A percentile compares a stretch with the other conserved stretches of the same genome.
phyloP scores from a whole-genome alignment of 2,329 filamentous ascomycete species.

The Paecilomyces dactylethromorphus region DNA sequence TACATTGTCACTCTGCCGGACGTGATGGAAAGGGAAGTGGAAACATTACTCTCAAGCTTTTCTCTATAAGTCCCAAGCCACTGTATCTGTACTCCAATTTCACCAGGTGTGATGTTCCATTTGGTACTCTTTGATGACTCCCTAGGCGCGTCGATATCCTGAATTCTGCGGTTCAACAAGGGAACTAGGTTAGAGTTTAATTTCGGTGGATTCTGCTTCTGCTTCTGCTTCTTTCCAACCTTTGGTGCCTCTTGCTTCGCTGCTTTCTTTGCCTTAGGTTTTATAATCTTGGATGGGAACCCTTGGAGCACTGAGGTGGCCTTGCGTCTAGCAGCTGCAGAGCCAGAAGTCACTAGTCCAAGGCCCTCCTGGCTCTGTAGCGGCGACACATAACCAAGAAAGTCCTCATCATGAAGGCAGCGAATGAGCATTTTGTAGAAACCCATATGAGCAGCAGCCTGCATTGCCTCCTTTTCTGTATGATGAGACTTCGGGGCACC shows the following conservation, averaged over 20 bases:
- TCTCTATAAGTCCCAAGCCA: conserved; percentile 3
- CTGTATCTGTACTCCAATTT: conserved; percentile 9
- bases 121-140: conserved; percentile 6
- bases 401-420: conserved; percentile 2
- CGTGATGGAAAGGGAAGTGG: background rate
- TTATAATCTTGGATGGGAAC: background rate
- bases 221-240: background rate
- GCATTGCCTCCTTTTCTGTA: conserved; percentile 18
- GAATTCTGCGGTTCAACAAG: conserved; percentile 11
- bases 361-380: background rate
- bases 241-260: background rate
- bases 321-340: background rate
- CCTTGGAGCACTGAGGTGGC: background rate
- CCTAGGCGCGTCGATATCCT: conserved; percentile 4
- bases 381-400: conserved; percentile 4
- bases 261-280: background rate
- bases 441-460: conserved; percentile 21
- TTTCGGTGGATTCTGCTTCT: background rate
- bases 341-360: background rate
- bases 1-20: background rate
- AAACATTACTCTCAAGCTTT: conserved; percentile 15
- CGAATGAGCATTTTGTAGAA: conserved; percentile 16
- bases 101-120: conserved; percentile 12
- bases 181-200: conserved; percentile 13
- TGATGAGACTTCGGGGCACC: conserved; percentile 12